Base-by-base conservation (phyloP, 495 filamentous ascomycete genomes). In the Pseudevernia furfuracea region DNA sequence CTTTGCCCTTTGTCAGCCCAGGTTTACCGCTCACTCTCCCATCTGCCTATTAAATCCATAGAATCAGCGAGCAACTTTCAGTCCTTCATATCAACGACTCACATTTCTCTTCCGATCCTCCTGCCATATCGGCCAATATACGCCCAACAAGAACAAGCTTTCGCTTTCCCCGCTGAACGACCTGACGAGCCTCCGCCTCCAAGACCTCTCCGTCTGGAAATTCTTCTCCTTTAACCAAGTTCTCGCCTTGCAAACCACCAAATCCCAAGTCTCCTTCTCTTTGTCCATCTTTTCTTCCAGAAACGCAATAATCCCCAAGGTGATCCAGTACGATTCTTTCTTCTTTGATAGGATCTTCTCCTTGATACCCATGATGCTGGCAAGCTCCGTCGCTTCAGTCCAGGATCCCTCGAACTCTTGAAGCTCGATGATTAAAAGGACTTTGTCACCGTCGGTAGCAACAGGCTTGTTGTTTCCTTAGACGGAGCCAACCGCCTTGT, bases 351-450 rank as follows among this genome's bases (percentile, higher is more conserved):
- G 34, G 17, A 48, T 19, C 4, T 64, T 59, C 23, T 21, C 53
- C 55, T 38, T 49, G 56, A 52, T 64, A 1, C 37, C 23, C 0
- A 37, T 7, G n/a, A 59, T 11, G 19, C 38, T 37, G n/a, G 49
- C 11, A 23, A 53, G 23, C 12, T 23, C 15, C 17, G 58, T 41
- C 11, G 36, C 46, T 9, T n/a, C 32, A 15, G 3, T 25, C 62
- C 62, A 64, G 41, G 34, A 64, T 15, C 62, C 62, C 25, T 30
- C 41, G 43, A 64, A 59, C 30, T 59, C 55, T 44, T 64, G 62
- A 1, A 59, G 21, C 11, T 11, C 34, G 28, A 64, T 64, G 21
- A 64, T n/a, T 15, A 11, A 25, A 25, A 46, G 37, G 2, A 64
- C 56, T 28, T 64, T 64, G 1, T 64, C 38, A 53, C n/a, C 23